phyloP scores from a whole-genome alignment of 176 grass and related monocot genomes.

The Zea mays region DNA sequence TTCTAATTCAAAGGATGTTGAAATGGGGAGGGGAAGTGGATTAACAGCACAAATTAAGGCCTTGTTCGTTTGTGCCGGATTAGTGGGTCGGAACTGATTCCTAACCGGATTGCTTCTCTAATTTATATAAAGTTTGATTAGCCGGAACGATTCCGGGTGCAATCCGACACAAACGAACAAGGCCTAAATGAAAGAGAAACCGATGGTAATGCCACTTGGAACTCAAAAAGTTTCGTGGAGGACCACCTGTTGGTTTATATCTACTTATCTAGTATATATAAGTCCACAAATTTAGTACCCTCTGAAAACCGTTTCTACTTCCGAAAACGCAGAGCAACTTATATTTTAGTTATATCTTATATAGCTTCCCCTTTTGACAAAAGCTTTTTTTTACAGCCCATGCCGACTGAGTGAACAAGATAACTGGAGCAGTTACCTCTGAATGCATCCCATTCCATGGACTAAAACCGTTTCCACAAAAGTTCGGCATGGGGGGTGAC shows the following conservation, averaged over 20 bases:
- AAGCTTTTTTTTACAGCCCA: conserved; percentile 22
- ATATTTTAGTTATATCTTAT: neutral
- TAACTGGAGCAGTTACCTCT: conserved; percentile 52
- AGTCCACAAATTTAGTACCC: neutral
- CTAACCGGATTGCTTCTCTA: too few species aligned
- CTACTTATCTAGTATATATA: neutral
- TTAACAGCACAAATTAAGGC: too few species aligned
- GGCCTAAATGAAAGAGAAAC: neutral
- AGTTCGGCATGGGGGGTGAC: conserved; percentile 59
- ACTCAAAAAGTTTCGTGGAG: neutral
- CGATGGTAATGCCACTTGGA: neutral
- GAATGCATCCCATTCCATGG: conserved; percentile 60
- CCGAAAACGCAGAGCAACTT: neutral
- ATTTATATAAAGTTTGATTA: too few species aligned
- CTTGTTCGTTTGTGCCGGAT: too few species aligned
- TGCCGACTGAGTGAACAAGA: neutral
- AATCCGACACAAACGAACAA: too few species aligned
- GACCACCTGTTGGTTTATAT: neutral
- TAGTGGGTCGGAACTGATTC: too few species aligned
- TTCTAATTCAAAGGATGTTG: neutral
- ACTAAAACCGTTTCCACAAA: conserved; percentile 66
- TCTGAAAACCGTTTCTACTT: conserved; percentile 5
- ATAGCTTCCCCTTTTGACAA: neutral
- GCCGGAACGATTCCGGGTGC: too few species aligned
- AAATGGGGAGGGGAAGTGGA: neutral